Conservation (phyloP, 345 rosid genomes). For the Conringia planisiliqua region DNA sequence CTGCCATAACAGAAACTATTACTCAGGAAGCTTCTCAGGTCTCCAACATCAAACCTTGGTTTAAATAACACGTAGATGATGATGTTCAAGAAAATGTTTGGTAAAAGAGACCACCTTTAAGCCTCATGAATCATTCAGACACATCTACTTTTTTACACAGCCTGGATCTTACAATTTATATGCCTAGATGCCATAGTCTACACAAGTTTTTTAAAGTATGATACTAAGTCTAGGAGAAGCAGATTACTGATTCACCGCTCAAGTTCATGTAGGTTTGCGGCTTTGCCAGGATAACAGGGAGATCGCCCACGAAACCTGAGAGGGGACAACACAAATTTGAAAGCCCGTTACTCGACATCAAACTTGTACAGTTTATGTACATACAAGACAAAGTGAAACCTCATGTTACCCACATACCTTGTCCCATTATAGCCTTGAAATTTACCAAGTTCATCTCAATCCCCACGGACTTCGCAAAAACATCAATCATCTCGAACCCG, state of each 20-base stretch:
- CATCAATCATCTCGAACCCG: conserved; percentile 80
- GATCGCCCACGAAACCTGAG: conserved; percentile 55
- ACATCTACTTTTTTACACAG: not conserved
- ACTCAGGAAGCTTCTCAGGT: not conserved
- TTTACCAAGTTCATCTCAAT: conserved; percentile 46
- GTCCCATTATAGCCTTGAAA: conserved; percentile 72
- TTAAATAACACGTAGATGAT: not conserved
- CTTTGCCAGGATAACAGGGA: conserved; percentile 63
- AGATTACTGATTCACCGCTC: conserved; percentile 86
- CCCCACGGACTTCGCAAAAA: conserved; percentile 60
- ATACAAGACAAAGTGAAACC: not conserved
- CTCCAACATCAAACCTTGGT: not conserved
- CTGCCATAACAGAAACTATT: not conserved
- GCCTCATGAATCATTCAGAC: not conserved
- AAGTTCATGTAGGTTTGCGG: conserved; percentile 94
- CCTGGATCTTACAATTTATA: not conserved
- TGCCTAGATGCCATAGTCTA: not conserved
- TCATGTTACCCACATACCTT: conserved; percentile 38
- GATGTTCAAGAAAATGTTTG: not conserved
- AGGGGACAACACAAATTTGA: not conserved
- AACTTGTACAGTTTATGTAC: not conserved
- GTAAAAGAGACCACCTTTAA: not conserved
- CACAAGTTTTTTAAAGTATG: not conserved
- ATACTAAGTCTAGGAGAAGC: conserved; percentile 2
- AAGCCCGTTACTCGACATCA: conserved; percentile 1